Percentiles rank a stretch among this genome's conserved stretches.
These are phyloP conservation scores for Alternaria sp. DNA, from an alignment of 2,329 filamentous ascomycete genomes.

Conservation along the genomic window DNA sequence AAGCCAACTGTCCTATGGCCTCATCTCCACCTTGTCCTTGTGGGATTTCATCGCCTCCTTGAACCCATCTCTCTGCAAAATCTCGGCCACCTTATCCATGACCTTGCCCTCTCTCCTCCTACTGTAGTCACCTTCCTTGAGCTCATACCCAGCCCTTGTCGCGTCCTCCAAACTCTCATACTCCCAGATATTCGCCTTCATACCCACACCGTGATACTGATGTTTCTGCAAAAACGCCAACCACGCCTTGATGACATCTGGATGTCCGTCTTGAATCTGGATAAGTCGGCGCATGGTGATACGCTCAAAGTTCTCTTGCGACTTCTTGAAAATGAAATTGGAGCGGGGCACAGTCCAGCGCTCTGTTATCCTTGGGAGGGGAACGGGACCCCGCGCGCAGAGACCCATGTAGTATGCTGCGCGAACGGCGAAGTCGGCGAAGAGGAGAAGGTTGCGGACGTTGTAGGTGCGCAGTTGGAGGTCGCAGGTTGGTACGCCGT, in stretches of 20 bases:
- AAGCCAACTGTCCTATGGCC: constrained; percentile 22
- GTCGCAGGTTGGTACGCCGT: constrained; percentile 86
- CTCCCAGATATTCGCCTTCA: constrained; percentile 98
- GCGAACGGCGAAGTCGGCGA: constrained; percentile 91
- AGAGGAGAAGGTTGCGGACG: constrained; percentile 90
- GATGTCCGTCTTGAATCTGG: constrained; percentile 90
- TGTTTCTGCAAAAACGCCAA: constrained; percentile 91
- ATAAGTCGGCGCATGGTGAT: constrained; percentile 86
- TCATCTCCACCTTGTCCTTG: constrained; percentile 34
- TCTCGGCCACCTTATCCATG: constrained; percentile 49
- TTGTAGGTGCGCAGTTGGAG: constrained; percentile 93
- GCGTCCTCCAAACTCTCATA: constrained; percentile 70
- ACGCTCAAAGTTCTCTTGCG: constrained; percentile 96
- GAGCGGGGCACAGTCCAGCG: constrained; percentile 91
- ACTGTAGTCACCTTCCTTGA: constrained; percentile 36
- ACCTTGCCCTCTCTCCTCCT: constrained; percentile 45
- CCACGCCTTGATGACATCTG: constrained; percentile 90
- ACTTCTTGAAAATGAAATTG: constrained; percentile 96
- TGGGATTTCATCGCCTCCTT: constrained; percentile 45
- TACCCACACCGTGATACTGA: constrained; percentile 93
- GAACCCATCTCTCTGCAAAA: constrained; percentile 39
- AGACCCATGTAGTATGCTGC: constrained; percentile 94
- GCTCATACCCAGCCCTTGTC: constrained; percentile 38
- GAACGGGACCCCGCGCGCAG: constrained; percentile 83
- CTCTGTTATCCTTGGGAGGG: constrained; percentile 85